Conservation (phyloP, 306 rosid genomes). For the Purshia tridentata region DNA sequence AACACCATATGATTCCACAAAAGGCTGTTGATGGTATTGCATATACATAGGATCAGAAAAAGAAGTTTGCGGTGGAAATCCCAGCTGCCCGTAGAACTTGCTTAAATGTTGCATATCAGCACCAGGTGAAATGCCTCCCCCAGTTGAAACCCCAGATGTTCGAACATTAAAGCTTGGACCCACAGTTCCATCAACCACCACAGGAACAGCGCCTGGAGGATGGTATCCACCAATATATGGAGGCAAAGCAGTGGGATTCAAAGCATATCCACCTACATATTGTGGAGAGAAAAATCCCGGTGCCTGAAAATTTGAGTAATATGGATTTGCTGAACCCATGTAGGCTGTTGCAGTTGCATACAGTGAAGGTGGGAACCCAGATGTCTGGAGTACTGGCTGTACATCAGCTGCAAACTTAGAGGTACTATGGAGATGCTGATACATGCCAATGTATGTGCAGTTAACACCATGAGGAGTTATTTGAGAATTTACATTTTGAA, state of each 20-base stretch:
- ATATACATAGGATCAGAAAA: constrained; percentile 45
- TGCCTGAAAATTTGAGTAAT: constrained; percentile 44
- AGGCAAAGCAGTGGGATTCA: constrained; percentile 34
- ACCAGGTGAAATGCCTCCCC: constrained; percentile 34
- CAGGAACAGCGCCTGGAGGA: constrained; percentile 44
- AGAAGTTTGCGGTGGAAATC: constrained; percentile 46
- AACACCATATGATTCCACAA: constrained; percentile 39
- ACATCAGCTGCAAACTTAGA: constrained; percentile 45
- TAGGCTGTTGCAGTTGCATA: constrained; percentile 56
- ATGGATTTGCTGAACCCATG: constrained; percentile 47
- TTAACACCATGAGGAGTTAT: constrained; percentile 41
- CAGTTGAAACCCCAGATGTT: constrained; percentile 37
- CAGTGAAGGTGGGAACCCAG: constrained; percentile 59
- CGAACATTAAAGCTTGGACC: constrained; percentile 43
- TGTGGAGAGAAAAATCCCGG: constrained; percentile 40
- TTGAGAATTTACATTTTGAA: constrained; percentile 32
- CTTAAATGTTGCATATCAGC: constrained; percentile 39
- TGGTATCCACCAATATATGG: constrained; percentile 50
- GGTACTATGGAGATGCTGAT: constrained; percentile 39
- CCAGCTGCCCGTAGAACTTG: constrained; percentile 53
- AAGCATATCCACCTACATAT: constrained; percentile 47
- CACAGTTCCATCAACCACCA: constrained; percentile 43
- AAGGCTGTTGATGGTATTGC: constrained; percentile 44
- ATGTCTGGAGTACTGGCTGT: constrained; percentile 55
- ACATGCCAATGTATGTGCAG: constrained; percentile 35